Evolutionary conservation across 1,139 yeast species (phyloP).

Genomic region (Yamadazyma pseudoaaseri): DNA sequence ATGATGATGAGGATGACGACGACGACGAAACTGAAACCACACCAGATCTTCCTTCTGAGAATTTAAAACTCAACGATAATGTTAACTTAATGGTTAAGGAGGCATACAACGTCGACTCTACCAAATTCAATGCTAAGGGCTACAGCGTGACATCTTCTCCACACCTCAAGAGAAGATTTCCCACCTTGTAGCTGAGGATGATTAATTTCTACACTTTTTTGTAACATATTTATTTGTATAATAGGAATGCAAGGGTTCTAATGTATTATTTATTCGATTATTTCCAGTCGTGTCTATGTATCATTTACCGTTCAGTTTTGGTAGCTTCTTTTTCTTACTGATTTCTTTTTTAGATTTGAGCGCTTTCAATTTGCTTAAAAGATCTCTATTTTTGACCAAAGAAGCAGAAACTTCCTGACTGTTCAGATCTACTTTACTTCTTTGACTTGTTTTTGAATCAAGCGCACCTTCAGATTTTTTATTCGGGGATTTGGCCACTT

Average conservation of each 20-base stretch:
- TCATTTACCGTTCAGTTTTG: too few relatives aligned
- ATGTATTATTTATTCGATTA: not conserved
- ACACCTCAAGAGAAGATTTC: slow-evolving; percentile 31
- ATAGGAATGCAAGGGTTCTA: too few relatives aligned
- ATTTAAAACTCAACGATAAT: not conserved
- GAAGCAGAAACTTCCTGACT: too few relatives aligned
- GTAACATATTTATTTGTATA: not conserved
- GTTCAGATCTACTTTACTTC: too few relatives aligned
- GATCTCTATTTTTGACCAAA: not conserved
- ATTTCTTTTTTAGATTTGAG: too few relatives aligned
- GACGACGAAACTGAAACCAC: slow-evolving; percentile 10
- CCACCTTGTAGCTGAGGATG: slow-evolving; percentile 5
- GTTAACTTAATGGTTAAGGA: not conserved
- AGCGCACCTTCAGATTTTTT: not conserved
- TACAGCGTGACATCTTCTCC: slow-evolving; percentile 33
- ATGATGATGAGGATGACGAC: slow-evolving; percentile 13
- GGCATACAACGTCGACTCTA: slow-evolving; percentile 6
- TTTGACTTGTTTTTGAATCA: too few relatives aligned
- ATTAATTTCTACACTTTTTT: not conserved
- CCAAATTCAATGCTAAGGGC: slow-evolving; percentile 25
- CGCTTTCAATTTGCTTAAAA: too few relatives aligned
- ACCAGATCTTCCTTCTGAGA: not conserved
- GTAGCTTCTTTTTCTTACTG: too few relatives aligned
- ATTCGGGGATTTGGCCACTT: not conserved
- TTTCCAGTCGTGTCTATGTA: not conserved